A percentile compares a stretch with the other conserved stretches of the same genome.
Conservation (phyloP, 306 rosid species). For the Psophocarpus tetragonolobus region DNA sequence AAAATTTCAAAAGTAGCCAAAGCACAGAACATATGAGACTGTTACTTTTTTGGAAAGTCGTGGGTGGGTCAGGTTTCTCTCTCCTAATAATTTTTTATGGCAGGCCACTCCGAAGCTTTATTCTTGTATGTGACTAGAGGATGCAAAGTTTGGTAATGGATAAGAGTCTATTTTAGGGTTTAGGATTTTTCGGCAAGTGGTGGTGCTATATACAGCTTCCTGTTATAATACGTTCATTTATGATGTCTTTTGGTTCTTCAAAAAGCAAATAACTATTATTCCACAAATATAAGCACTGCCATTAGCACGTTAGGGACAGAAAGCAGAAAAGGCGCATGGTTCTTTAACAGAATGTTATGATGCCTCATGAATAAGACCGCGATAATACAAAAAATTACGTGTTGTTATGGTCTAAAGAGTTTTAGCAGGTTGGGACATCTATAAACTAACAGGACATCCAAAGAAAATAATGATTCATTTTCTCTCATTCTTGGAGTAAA, state of each 20-base stretch:
- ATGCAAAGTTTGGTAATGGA: background rate
- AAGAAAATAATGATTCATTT: constrained; percentile 42
- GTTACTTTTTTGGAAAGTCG: background rate
- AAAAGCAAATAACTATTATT: background rate
- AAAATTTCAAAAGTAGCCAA: background rate
- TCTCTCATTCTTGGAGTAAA: constrained; percentile 86
- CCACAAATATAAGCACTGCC: background rate
- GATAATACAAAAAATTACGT: constrained; percentile 12
- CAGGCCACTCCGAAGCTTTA: background rate
- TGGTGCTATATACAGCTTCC: background rate
- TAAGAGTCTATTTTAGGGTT: background rate
- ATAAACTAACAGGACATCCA: background rate
- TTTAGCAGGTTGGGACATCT: background rate
- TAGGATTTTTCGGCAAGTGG: too few relatives aligned
- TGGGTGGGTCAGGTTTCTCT: background rate
- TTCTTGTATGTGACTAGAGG: background rate
- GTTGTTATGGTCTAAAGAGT: background rate
- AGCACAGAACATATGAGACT: background rate
- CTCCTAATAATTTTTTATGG: too few relatives aligned
- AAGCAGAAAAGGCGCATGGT: constrained; percentile 15
- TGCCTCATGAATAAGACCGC: background rate
- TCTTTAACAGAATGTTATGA: constrained; percentile 1
- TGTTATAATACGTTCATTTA: background rate
- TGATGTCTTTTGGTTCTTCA: background rate
- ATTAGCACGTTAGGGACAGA: background rate